Percentiles rank a stretch among this genome's conserved stretches.
Conservation (phyloP, 257 asterid species). For the Osmanthus fragrans region DNA sequence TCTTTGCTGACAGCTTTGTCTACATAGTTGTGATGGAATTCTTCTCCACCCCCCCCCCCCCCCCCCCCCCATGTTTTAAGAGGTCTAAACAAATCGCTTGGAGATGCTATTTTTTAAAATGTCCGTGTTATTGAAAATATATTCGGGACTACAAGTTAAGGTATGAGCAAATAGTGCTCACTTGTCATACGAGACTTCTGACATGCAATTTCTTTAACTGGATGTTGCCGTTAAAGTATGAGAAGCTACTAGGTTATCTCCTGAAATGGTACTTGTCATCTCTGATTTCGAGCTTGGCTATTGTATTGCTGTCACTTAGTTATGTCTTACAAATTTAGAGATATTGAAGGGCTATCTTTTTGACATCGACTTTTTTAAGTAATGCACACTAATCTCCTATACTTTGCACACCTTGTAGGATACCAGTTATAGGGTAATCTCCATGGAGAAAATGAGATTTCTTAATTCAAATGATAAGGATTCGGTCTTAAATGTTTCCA, state of each 20-base stretch:
- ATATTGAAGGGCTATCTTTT: not conserved
- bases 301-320: not conserved
- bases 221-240: not conserved
- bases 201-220: not conserved
- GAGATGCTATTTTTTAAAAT: not conserved
- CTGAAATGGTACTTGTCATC: not conserved
- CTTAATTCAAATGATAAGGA: not conserved
- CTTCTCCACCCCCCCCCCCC: too few relatives aligned
- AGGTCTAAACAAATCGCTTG: not conserved
- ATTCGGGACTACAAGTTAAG: not conserved
- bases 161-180: not conserved
- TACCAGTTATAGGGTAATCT: not conserved
- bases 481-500: not conserved
- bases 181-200: not conserved
- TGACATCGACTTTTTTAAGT: not conserved
- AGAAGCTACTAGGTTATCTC: not conserved
- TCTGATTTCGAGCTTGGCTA: not conserved
- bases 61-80: not conserved
- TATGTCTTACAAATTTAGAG: not conserved
- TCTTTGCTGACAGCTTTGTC: not conserved
- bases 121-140: not conserved
- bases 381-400: not conserved
- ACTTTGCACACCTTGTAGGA: not conserved
- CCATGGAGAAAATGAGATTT: not conserved
- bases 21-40: not conserved